Conservation (phyloP, 2,329 filamentous ascomycete species). For the Phymatotrichopsis omnivora region DNA sequence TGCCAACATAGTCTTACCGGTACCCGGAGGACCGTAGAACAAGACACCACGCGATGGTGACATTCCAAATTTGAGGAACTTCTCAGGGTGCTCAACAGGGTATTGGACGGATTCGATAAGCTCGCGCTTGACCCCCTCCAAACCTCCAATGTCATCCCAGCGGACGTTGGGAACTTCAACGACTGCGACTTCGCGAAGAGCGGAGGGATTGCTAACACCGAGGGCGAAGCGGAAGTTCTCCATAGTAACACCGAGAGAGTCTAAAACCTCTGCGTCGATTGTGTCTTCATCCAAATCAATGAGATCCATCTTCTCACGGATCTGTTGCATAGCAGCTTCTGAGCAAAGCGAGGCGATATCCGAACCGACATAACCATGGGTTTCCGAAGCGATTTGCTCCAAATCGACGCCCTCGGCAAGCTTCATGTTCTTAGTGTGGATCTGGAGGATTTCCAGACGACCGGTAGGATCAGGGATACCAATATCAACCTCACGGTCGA, state of each 20-base stretch:
- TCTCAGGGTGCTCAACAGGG: slow-evolving; percentile 97
- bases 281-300: slow-evolving; percentile 98
- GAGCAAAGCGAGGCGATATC: slow-evolving; percentile 98
- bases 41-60: slow-evolving; percentile 96
- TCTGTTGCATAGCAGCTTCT: slow-evolving; percentile 99
- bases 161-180: slow-evolving; percentile 98
- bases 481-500: slow-evolving; percentile 98
- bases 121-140: slow-evolving; percentile 97
- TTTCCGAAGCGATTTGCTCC: slow-evolving; percentile 92
- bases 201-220: slow-evolving; percentile 95
- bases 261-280: slow-evolving; percentile 94
- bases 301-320: slow-evolving; percentile 99
- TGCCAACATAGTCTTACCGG: slow-evolving; percentile 98
- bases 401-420: slow-evolving; percentile 92
- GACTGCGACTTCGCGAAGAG: slow-evolving; percentile 94
- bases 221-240: slow-evolving; percentile 99
- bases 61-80: slow-evolving; percentile 99
- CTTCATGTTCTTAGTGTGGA: slow-evolving; percentile 99
- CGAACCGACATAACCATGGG: slow-evolving; percentile 97
- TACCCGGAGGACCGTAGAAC: slow-evolving; percentile 98
- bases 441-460: slow-evolving; percentile 96
- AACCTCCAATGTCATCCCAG: slow-evolving; percentile 99
- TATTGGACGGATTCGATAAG: slow-evolving; percentile 99
- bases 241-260: slow-evolving; percentile 97
- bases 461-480: slow-evolving; percentile 96